Evolutionary conservation across 202 grass and related monocot genomes (phyloP), one percentile per base, ranked within the genome.

Genomic region (Panicum hallii): DNA sequence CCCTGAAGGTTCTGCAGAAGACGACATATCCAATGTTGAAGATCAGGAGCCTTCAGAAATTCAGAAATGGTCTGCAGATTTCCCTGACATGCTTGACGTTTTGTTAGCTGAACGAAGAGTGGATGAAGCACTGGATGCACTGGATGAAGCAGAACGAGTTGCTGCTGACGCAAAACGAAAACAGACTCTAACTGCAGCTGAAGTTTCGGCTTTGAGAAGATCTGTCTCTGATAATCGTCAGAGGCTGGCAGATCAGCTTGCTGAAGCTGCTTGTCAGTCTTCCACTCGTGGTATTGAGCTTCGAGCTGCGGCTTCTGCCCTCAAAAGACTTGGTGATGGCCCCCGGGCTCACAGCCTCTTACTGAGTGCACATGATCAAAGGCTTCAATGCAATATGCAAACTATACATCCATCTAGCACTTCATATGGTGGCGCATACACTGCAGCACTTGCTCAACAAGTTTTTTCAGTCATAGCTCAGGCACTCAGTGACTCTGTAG

Each of bases 61-160:
- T 83, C 93, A 99, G 81, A 99, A 99, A 87, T 99, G 96, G 96
- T 83, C 84, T 61, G 85, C 84, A 71, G 96, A 99, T 83, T 99
- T 99, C 57, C 96, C 91, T 82, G 93, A 99, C 78, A 88, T 95
- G 86, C 89, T 99, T 42, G 90, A 94, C 1, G 93, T 99, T 88
- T 84, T 99, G 63, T 90, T 95, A 84, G 96, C 96, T n/a, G 96
- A 99, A 67, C 87, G 96, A 84, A 93, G 96, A 80, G 93, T 99
- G n/a, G 96, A 95, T 63, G 96, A 99, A 89, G 91, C 96, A 28
- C 89, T 99, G 20, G 93, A 99, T 88, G 91, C 93, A 49, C 81
- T 99, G 38, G 96, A 99, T 82, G 89, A 94, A 92, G 96, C 96
- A 2, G 96, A 99, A 79, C 75, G 11, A 54, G 49, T 95, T 69